A percentile compares a stretch with the other conserved stretches of the same genome.
phyloP scores from a whole-genome alignment of 129 eudicot genomes.

The Helichrysum umbraculigerum region DNA sequence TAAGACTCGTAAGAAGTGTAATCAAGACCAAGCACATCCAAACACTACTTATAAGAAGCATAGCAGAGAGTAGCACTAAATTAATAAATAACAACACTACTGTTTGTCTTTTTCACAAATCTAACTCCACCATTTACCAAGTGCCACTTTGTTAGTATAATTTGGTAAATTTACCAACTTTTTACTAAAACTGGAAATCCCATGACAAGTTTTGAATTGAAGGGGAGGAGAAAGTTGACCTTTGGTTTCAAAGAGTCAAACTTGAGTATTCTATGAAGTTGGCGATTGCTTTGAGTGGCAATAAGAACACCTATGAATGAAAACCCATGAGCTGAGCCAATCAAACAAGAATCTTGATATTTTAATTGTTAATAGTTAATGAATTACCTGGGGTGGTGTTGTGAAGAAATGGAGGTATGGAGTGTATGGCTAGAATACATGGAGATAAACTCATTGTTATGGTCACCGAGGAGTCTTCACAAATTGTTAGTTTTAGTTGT shows the following conservation, averaged over 20 bases:
- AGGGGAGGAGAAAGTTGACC: slow-evolving; percentile 31
- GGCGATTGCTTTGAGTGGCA: slow-evolving; percentile 29
- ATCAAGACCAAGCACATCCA: too few species aligned
- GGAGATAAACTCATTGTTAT: slow-evolving; percentile 37
- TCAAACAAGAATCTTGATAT: not conserved
- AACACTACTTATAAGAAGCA: too few species aligned
- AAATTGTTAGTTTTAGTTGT: slow-evolving; percentile 5
- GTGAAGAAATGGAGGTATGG: slow-evolving; percentile 12
- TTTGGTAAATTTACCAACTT: too few species aligned
- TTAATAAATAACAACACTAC: not conserved
- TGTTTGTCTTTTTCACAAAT: not conserved
- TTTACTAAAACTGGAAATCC: not conserved
- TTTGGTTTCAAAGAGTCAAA: slow-evolving; percentile 33
- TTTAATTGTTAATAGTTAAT: not conserved
- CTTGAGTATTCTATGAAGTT: slow-evolving; percentile 36
- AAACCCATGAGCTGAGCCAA: not conserved
- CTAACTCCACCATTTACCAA: not conserved
- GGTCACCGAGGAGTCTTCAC: not conserved
- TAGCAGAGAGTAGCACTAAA: too few species aligned
- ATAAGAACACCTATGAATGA: slow-evolving; percentile 31
- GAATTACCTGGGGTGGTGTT: slow-evolving; percentile 31
- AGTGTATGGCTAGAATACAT: slow-evolving; percentile 21
- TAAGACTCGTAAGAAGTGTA: too few species aligned
- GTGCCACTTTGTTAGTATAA: too few species aligned
- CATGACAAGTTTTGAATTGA: not conserved